Base-by-base conservation (phyloP, 1,139 yeast genomes). In the Kodamaea sp. region DNA sequence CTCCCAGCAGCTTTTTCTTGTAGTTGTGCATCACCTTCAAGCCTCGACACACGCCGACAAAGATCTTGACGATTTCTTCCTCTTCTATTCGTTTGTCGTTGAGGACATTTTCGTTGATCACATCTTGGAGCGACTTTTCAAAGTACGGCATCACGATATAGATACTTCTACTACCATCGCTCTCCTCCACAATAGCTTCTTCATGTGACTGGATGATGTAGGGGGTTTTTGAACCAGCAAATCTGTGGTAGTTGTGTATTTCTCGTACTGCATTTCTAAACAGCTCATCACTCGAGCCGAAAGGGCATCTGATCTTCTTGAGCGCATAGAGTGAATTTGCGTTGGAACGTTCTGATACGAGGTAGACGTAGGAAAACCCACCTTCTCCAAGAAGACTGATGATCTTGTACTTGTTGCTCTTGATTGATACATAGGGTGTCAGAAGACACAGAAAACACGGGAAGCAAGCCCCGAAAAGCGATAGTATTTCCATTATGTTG, bases 221-320 rank as follows among this genome's bases (percentile, higher is more conserved):
- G 0, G 88, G 86, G 12, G 72, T 61, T 25, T 64, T 61, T 29
- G 80, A 66, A 29, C 68, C 67, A 51, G 61, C 51, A 36, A 90
- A 89, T 31, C 83, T 76, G 48, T 77, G 83, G 54, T 88, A 86
- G 44, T 79, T 83, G 28, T 80, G 80, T 35, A 89, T 78, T 55
- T 90, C 97, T 28, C 75, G 70, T 73, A 87, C 68, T 2, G 96
- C 96, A 35, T 72, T 66, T 39, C 77, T 59, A 44, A 51, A 70
- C 7, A 66, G 57, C 39, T 69, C 80, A 47, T 84, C 84, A 47
- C 81, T 88, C 26, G 82, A 73, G 0, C 96, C 96, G 58, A 82
- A 87, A 2, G 95, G 90, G 56, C 97, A 89, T 41, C 90, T 68
- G 35, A 88, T 86, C 64, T 86, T 84, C 63, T 90, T 89, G 50